Conservation (phyloP, 2,329 filamentous ascomycete species). For the Parastagonospora nodorum region DNA sequence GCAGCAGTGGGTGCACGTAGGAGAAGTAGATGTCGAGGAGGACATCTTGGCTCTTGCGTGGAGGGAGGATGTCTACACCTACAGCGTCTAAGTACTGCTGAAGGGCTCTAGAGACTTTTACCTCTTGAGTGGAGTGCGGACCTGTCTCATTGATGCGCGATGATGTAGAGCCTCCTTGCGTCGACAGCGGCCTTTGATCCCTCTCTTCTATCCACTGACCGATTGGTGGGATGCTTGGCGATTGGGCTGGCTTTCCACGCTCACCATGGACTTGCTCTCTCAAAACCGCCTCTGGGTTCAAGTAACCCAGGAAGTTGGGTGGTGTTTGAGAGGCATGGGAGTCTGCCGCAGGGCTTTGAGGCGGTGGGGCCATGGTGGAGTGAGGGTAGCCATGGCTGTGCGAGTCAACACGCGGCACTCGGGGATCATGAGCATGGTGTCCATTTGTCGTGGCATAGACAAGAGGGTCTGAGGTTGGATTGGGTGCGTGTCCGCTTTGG, state of each 20-base stretch:
- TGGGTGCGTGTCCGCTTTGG: conserved; percentile 42
- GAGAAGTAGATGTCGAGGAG: conserved; percentile 53
- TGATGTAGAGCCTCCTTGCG: conserved; percentile 27
- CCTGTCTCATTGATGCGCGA: conserved; percentile 37
- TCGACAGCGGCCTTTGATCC: conserved; percentile 25
- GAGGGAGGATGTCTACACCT: conserved; percentile 42
- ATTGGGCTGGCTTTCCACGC: conserved; percentile 35
- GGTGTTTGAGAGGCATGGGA: conserved; percentile 40
- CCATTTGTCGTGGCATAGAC: conserved; percentile 22
- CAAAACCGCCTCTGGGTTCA: conserved; percentile 55
- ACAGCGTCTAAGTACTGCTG: conserved; percentile 46
- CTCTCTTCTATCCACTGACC: conserved; percentile 46
- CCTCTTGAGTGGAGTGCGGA: conserved; percentile 37
- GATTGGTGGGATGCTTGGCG: conserved; percentile 35
- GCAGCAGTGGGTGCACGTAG: conserved; percentile 54
- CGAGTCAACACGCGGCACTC: conserved; percentile 28
- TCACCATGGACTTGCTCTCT: conserved; percentile 48
- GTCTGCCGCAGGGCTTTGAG: conserved; percentile 37
- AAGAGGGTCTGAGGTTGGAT: conserved; percentile 37
- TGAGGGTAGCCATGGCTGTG: conserved; percentile 29
- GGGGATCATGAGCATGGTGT: conserved; percentile 33
- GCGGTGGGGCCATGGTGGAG: conserved; percentile 37
- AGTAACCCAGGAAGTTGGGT: conserved; percentile 52
- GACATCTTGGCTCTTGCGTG: conserved; percentile 41
- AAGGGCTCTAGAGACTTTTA: conserved; percentile 39